Base-by-base conservation (phyloP, 208 protist genomes). In the Lotmaria passim region DNA sequence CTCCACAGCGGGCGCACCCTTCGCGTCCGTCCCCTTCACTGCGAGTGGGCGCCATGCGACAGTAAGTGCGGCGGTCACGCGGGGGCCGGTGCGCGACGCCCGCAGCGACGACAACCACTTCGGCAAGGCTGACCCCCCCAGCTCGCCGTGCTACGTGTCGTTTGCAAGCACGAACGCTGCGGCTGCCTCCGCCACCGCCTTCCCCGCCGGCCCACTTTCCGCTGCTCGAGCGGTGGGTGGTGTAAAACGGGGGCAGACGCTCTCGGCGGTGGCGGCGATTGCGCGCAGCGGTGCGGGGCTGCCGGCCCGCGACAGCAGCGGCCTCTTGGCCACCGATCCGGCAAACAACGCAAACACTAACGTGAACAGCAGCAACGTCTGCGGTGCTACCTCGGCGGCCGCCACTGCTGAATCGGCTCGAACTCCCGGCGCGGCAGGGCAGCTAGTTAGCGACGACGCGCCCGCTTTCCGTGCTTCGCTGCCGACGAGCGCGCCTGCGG, bases 61-160 rank as follows among this genome's bases (percentile, higher is more conserved):
- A 10, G 62, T 77, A 31, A 33, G 55, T 3, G 63, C 71, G 11
- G 71, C 71, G 33, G 71, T 77, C 12, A 77, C 71, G 0, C 63
- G 71, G 0, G 34, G 60, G 31, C 63, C 71, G 7, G 56, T 71
- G 11, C 55, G 71, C 7, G 71, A 77, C 36, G 44, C 31, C 12
- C 71, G 71, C 62, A 71, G 47, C 46, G 60, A 66, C 11, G 33
- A 21, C 60, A 66, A 46, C 55, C 5, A 66, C 31, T 24, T 61
- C 38, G 30, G 39, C 26, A 28, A 61, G 31, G 46, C 26, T 23
- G 46, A 66, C 60, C 0, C 60, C n/a, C 33, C 34, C 0, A 56
- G 43, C 21, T 66, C 60, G 12, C 60, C 46, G 60, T 66, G 60
- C 46, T 66, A 23, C 23, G 19, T 66, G 30, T 41, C 60, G 21